Evolutionary conservation across 2,329 filamentous ascomycete genomes (phyloP), one percentile per base, ranked within the genome.

Genomic region (Massarina eburnea): DNA sequence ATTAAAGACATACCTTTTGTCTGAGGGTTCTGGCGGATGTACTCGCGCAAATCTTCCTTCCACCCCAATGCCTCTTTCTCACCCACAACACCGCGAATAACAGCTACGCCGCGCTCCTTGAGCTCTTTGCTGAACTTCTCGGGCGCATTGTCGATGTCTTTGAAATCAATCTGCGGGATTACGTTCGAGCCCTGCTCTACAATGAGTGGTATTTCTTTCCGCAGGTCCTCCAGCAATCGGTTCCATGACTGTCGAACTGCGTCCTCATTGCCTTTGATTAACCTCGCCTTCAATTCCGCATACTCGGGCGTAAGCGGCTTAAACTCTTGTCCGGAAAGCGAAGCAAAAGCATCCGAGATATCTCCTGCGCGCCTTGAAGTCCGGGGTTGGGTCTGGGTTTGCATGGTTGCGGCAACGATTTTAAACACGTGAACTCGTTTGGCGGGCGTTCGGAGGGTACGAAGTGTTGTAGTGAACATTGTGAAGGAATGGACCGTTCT

Each of bases 41-140:
- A 78, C 20, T 71, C 65, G 44, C 61, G 61, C 21, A 78, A 34
- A 14, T 73, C 71, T 9, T 68, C 64, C 58, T 78, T 78, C 64
- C 73, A 69, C 30, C 67, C 66, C 37, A 76, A 57, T 4, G 69
- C 74, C 51, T 77, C 71, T 15, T 70, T 50, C 49, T 76, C 63
- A 1, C 71, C 59, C 1, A 78, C 58, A 1, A 77, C 75, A 24
- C 73, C 71, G 33, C 74, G 66, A 29, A 78, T 68, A 7, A 78
- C 71, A 3, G 75, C 74, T 1, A 77, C 75, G 15, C 76, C 76
- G 26, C 84, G 79, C 58, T 83, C 81, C 56, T 77, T 77, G 41
- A 85, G 73, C 58, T 80, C 79, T 38, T 72, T 71, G 41, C 73
- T 75, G 62, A 88, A 88, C 1, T 76, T 71, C 19, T 77, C 71